Evolutionary conservation across 2,329 filamentous ascomycete genomes (phyloP).

Genomic region (Magnaporthiopsis rhizophila): DNA sequence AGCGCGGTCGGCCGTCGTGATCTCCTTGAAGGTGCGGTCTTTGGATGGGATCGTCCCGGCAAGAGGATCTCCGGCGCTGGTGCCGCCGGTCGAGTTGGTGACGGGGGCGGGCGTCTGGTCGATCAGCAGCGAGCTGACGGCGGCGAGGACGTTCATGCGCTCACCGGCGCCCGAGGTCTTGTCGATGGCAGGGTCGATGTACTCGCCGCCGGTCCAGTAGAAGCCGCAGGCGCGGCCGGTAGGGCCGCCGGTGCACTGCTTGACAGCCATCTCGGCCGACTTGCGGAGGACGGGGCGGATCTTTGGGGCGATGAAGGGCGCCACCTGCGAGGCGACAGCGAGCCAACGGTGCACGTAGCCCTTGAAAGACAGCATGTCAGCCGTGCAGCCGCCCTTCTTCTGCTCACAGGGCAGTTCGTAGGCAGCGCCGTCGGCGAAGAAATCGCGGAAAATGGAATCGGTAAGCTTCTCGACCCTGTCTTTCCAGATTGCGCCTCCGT

Average conservation of each 20-base stretch:
- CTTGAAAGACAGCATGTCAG: conserved; percentile 68
- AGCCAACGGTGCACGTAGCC: conserved; percentile 62
- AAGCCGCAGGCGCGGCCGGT: conserved; percentile 47
- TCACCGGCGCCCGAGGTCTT: conserved; percentile 41
- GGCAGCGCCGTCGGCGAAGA: conserved; percentile 51
- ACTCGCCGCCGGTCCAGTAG: conserved; percentile 43
- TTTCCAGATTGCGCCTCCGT: conserved; percentile 45
- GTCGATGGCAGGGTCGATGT: conserved; percentile 18
- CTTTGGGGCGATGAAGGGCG: conserved; percentile 44
- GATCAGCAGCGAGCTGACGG: conserved; percentile 37
- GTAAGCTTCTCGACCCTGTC: conserved; percentile 47
- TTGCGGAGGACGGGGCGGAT: conserved; percentile 51
- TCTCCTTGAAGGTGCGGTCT: conserved; percentile 1
- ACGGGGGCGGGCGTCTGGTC: conserved; percentile 21
- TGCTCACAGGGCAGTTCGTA: conserved; percentile 43
- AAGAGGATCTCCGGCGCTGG: conserved; percentile 22
- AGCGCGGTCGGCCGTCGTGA: conserved; percentile 26
- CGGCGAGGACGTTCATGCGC: conserved; percentile 42
- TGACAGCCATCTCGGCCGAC: conserved; percentile 52
- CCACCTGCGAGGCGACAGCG: conserved; percentile 50
- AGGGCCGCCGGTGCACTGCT: conserved; percentile 50
- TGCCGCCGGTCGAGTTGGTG: conserved; percentile 36
- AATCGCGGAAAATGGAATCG: conserved; percentile 37
- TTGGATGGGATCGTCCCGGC: conserved; percentile 15
- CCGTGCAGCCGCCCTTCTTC: conserved; percentile 45